phyloP scores from a whole-genome alignment of 2,329 filamentous ascomycete species.

The Ramularia endophylla region DNA sequence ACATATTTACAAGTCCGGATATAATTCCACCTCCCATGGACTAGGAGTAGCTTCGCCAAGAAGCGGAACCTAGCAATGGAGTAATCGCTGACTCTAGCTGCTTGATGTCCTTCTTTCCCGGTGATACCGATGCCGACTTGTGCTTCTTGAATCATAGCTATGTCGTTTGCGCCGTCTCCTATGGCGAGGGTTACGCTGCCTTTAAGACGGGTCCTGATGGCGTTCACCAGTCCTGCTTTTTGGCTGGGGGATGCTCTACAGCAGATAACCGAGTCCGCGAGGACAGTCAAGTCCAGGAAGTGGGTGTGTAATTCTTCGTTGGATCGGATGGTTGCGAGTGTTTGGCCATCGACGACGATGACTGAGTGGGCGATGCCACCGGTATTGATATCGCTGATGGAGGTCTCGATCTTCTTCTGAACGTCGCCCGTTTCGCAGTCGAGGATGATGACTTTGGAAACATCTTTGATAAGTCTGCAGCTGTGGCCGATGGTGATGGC shows the following conservation, averaged over 20 bases:
- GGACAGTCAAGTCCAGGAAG: constrained; percentile 70
- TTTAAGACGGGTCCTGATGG: constrained; percentile 68
- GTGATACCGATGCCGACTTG: constrained; percentile 90
- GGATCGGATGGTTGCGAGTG: constrained; percentile 63
- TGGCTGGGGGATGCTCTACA: constrained; percentile 80
- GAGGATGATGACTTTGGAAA: constrained; percentile 72
- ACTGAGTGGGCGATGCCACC: no score
- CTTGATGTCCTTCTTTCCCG: constrained; percentile 79
- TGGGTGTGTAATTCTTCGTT: constrained; percentile 54
- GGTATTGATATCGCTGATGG: no score
- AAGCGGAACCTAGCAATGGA: constrained; percentile 85
- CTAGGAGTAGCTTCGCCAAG: constrained; percentile 47
- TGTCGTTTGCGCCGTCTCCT: constrained; percentile 85
- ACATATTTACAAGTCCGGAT: constrained; percentile 56
- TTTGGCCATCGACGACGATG: constrained; percentile 79
- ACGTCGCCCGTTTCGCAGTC: constrained; percentile 63
- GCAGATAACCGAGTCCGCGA: constrained; percentile 80
- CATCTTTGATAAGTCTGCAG: constrained; percentile 70
- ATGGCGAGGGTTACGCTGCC: constrained; percentile 77
- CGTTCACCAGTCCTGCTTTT: constrained; percentile 73
- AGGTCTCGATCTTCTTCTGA: constrained; percentile 58
- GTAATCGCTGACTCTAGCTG: constrained; percentile 78
- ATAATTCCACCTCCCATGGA: constrained; percentile 40
- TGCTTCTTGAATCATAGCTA: constrained; percentile 88
- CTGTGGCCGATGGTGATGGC: constrained; percentile 32